Evolutionary conservation across 2,329 filamentous ascomycete genomes (phyloP), one percentile per base, ranked within the genome.

Genomic region (Trichoderma hamatum): DNA sequence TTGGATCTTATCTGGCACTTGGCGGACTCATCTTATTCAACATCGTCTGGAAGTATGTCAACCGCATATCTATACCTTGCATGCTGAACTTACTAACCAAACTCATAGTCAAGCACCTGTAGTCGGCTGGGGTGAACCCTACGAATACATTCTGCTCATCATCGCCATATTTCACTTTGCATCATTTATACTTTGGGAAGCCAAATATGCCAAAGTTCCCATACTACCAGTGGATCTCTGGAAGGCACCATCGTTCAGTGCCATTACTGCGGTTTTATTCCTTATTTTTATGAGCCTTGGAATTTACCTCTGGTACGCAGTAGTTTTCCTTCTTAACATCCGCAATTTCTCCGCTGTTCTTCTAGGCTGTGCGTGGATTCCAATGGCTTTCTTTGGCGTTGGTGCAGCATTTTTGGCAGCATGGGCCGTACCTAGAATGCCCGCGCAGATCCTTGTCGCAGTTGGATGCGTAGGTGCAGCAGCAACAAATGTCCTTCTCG

Each of bases 1-100:
- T 14, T 1, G 60, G 60, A 3, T 62, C 60, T 34, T 62, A 62
- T 21, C 30, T 62, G 13, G 60, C 13, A 2, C 28, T 62, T 24
- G 43, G 28, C 2, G 60, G 60, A 2, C 28, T 62, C 2, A 21
- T 62, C 3, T 9, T 62, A 36, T 62, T 62, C 43, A 62, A 62
- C 16, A 34, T 62, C 26, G 60, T 52, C 2, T 62, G 60, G 60
- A 62, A 62, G 60, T 62, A 52, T 19, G 60, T 43, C 39, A 43
- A n/a, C 19, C 2, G 5, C 19, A 43, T n/a, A 2, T 3, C n/a
- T 10, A 7, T 4, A 1, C 2, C 39, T 5, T 14, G 13, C 2
- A 1, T 16, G 28, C 6, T 7, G 9, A n/a, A 39, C 2, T 34
- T 62, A 52, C 43, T 62, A 21, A 61, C 21, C 13, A n/a, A 3